A percentile compares a stretch with the other conserved stretches of the same genome.
Evolutionary conservation across 805 yeast genomes (phyloP).

Genomic region (Deakozyma indianensis): DNA sequence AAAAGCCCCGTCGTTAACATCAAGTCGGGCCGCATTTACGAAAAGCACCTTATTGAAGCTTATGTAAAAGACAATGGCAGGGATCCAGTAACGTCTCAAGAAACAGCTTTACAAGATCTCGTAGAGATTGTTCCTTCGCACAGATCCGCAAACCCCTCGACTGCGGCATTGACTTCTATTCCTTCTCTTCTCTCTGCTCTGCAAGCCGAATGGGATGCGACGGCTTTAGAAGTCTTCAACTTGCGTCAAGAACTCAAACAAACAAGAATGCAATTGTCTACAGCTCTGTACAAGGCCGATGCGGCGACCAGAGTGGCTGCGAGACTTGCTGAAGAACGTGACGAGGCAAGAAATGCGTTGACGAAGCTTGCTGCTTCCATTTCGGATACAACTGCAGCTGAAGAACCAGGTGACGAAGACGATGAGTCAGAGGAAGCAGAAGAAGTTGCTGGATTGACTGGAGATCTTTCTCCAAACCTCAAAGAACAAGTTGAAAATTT

Average conservation of each 20-base stretch:
- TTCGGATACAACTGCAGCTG: constrained; percentile 3
- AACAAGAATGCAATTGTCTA: constrained; percentile 57
- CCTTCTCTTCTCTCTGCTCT: constrained; percentile 64
- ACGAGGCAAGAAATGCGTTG: constrained; percentile 55
- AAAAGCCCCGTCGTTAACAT: constrained; percentile 59
- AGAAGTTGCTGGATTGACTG: constrained; percentile 3
- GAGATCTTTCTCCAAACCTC: too few species aligned
- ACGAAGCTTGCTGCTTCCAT: constrained; percentile 27
- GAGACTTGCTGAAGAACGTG: constrained; percentile 56
- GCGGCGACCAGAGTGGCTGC: constrained; percentile 85
- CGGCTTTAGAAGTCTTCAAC: constrained; percentile 66
- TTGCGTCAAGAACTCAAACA: constrained; percentile 55
- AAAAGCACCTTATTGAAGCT: constrained; percentile 39
- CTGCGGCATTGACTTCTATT: constrained; percentile 46
- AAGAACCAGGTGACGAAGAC: too few species aligned
- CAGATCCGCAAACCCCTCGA: constrained; percentile 23
- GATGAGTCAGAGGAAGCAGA: constrained; percentile 3
- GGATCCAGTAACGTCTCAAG: constrained; percentile 66
- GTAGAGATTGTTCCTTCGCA: constrained; percentile 27
- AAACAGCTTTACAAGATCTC: constrained; percentile 43
- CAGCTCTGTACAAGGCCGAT: constrained; percentile 72
- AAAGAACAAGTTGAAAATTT: too few species aligned
- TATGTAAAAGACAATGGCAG: constrained; percentile 50
- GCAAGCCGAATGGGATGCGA: constrained; percentile 83
- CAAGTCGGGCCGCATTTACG: constrained; percentile 57